A percentile compares a stretch with the other conserved stretches of the same genome.
Conservation (phyloP, 768 basidiomycete species). For the Calocera cornea region DNA sequence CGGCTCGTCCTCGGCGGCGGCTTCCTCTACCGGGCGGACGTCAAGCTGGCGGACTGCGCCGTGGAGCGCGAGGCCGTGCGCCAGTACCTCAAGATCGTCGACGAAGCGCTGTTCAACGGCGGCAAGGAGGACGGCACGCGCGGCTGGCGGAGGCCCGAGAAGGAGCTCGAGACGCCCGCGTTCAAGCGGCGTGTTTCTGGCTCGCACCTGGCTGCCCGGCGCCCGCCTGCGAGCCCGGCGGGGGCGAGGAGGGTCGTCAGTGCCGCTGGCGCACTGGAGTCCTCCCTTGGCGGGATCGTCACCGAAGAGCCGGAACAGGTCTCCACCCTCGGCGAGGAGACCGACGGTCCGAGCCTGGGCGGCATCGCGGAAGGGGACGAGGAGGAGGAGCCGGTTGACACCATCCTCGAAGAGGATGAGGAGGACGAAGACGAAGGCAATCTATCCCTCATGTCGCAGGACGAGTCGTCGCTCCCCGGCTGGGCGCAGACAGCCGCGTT, state of each 20-base stretch:
- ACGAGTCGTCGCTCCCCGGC: slow-evolving; percentile 33
- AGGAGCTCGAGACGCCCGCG: neutral
- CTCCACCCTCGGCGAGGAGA: slow-evolving; percentile 36
- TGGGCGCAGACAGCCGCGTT: slow-evolving; percentile 61
- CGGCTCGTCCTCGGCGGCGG: slow-evolving; percentile 65
- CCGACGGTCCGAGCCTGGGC: slow-evolving; percentile 17
- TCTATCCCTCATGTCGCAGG: neutral
- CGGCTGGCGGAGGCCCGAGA: slow-evolving; percentile 30
- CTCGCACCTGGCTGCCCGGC: slow-evolving; percentile 9
- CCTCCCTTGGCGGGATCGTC: slow-evolving; percentile 36
- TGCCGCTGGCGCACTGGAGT: slow-evolving; percentile 38
- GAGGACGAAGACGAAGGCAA: slow-evolving; percentile 2
- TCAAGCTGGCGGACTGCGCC: slow-evolving; percentile 38
- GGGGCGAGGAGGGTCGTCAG: slow-evolving; percentile 41
- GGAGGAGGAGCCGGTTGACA: slow-evolving; percentile 39
- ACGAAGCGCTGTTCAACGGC: slow-evolving; percentile 55
- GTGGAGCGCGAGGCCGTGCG: slow-evolving; percentile 46
- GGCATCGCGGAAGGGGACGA: slow-evolving; percentile 38
- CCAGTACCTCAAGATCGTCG: slow-evolving; percentile 62
- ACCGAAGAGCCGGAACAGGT: slow-evolving; percentile 47
- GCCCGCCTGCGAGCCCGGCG: slow-evolving; percentile 9
- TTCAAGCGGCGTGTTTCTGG: neutral
- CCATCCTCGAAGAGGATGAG: neutral
- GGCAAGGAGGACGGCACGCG: slow-evolving; percentile 37
- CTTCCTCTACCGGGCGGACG: slow-evolving; percentile 64